Percentiles rank a stretch among this genome's conserved stretches.
phyloP scores from a whole-genome alignment of 139 green algal genomes.

The Tetratostichococcus sp. region DNA sequence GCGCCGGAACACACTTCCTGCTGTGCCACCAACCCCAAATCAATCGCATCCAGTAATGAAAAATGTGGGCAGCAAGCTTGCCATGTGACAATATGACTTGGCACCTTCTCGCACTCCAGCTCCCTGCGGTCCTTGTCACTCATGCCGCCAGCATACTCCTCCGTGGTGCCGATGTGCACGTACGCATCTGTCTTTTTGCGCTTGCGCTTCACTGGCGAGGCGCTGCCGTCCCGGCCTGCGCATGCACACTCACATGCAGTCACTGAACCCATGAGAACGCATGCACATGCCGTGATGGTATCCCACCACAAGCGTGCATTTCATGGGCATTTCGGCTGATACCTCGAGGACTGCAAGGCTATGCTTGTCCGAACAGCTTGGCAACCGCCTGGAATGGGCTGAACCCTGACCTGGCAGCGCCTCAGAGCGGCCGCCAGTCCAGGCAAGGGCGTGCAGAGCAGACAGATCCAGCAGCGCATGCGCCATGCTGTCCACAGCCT shows the following conservation, averaged over 20 bases:
- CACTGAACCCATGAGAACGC: too few relatives aligned
- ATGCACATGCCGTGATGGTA: too few relatives aligned
- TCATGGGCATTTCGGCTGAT: too few relatives aligned
- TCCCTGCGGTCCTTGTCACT: constrained; percentile 2
- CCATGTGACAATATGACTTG: too few relatives aligned
- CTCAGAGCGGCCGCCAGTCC: background rate
- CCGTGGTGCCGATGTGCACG: background rate
- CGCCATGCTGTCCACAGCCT: constrained; percentile 14
- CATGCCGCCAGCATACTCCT: constrained; percentile 1
- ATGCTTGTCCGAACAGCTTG: too few relatives aligned
- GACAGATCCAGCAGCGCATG: background rate
- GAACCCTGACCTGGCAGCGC: background rate
- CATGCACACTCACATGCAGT: too few relatives aligned
- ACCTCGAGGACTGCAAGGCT: too few relatives aligned
- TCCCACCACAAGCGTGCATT: too few relatives aligned
- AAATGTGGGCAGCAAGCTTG: too few relatives aligned
- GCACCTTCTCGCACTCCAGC: constrained; percentile 11
- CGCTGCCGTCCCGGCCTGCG: background rate
- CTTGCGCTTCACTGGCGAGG: background rate
- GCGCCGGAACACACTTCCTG: too few relatives aligned
- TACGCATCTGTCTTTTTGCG: background rate
- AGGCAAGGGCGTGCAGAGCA: background rate
- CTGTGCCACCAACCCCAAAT: too few relatives aligned
- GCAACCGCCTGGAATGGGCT: background rate
- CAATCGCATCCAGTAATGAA: too few relatives aligned